Evolutionary conservation across 164 flowering plant genomes (phyloP).

Genomic region (Buxus sempervirens): DNA sequence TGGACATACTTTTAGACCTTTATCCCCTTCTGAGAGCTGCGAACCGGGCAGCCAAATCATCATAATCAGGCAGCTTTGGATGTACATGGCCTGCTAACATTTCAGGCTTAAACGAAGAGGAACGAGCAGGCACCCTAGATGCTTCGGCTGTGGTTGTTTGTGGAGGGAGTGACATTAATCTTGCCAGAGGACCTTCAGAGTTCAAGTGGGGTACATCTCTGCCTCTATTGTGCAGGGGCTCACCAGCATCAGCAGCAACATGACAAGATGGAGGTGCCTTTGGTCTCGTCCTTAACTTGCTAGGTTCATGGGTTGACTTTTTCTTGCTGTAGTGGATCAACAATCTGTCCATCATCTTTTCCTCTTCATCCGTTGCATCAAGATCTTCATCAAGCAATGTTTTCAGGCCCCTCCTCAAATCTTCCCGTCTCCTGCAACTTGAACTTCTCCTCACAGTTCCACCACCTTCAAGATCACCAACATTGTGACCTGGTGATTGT

Average conservation of each 20-base stretch:
- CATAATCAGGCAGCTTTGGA: slow-evolving; percentile 62
- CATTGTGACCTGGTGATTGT: slow-evolving; percentile 32
- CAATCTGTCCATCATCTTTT: slow-evolving; percentile 62
- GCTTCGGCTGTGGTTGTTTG: slow-evolving; percentile 37
- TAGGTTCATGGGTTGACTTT: slow-evolving; percentile 38
- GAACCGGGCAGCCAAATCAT: slow-evolving; percentile 54
- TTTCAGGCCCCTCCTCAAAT: slow-evolving; percentile 45
- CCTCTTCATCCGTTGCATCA: slow-evolving; percentile 55
- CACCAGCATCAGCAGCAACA: slow-evolving; percentile 10
- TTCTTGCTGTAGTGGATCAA: slow-evolving; percentile 78
- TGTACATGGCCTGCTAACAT: slow-evolving; percentile 42
- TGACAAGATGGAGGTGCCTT: slow-evolving; percentile 27
- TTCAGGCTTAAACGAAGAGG: slow-evolving; percentile 55
- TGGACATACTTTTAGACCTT: background rate
- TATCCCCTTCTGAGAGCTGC: slow-evolving; percentile 60
- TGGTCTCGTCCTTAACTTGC: slow-evolving; percentile 28
- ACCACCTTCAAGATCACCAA: slow-evolving; percentile 23
- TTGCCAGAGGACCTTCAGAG: slow-evolving; percentile 27
- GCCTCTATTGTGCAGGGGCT: slow-evolving; percentile 14
- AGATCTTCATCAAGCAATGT: slow-evolving; percentile 43
- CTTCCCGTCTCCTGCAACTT: slow-evolving; percentile 54
- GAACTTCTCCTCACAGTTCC: slow-evolving; percentile 28
- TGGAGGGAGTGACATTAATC: slow-evolving; percentile 68
- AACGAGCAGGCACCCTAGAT: slow-evolving; percentile 46
- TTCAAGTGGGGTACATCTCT: slow-evolving; percentile 21